Evolutionary conservation across 2,329 filamentous ascomycete species (phyloP), one percentile per base, ranked within the genome.

Genomic region (Diaporthe sp.): DNA sequence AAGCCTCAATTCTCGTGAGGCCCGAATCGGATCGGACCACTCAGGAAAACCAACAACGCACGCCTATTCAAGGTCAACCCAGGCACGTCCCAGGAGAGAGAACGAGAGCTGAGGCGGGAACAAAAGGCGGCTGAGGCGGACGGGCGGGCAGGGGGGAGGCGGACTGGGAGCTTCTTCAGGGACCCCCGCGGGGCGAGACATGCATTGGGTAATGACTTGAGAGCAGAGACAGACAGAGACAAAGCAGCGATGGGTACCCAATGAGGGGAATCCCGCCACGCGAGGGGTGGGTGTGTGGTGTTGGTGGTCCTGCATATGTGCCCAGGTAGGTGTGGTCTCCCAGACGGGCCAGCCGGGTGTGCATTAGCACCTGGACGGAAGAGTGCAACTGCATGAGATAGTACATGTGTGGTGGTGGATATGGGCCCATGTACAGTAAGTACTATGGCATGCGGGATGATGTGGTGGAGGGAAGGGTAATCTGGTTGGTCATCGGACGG

Each of bases 141-240:
- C 46, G 49, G 65, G 46, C 34, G 4, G 19, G 34, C 34, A 34
- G 57, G 34, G 9, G 19, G 31, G 31, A 31, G 31, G 25, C 8
- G 12, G 22, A 68, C 46, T 49, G 31, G 31, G 34, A 6, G 6
- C 42, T 70, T 53, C 65, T 70, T 51, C 34, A 55, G 22, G 65
- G 34, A 55, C 65, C 46, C 34, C 49, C 34, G 65, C 65, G 46
- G 34, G 46, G 65, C 37, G 65, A 70, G 65, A 70, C 65, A 70
- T 70, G 65, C 65, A 55, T 55, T 70, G 65, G 34, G 49, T 55
- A 70, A 46, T 65, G 61, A 34, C 10, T 34, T 34, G 25, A 70
- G 25, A 70, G 49, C 49, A 55, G n/a, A 51, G 8, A 65, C 28
- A 68, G 5, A 51, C 62, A 55, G 31, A 39, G 46, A 42, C 19